phyloP scores from a whole-genome alignment of 345 rosid genomes.

The Eucalyptus polybractea region DNA sequence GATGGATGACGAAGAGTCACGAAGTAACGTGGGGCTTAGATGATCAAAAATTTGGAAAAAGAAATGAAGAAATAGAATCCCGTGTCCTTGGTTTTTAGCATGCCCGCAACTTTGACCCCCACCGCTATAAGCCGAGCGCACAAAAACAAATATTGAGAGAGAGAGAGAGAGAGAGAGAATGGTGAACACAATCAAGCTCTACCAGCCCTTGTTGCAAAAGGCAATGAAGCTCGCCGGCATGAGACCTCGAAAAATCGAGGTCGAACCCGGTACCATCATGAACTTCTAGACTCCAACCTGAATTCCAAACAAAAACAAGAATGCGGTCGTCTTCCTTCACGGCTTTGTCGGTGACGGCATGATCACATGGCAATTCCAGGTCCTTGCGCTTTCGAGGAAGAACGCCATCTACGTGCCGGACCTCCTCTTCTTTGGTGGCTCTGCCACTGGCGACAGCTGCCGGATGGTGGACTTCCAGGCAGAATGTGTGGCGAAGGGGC shows the following conservation, averaged over 20 bases:
- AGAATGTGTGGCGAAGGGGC: constrained; percentile 16
- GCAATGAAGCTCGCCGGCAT: constrained; percentile 7
- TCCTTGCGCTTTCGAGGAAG: too few species aligned
- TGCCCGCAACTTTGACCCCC: too few species aligned
- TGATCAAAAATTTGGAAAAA: too few species aligned
- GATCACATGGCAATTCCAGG: too few species aligned
- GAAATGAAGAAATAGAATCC: too few species aligned
- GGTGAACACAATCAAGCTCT: constrained; percentile 1
- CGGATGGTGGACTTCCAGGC: constrained; percentile 26
- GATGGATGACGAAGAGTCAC: too few species aligned
- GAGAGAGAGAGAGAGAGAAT: neutral
- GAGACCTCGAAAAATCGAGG: constrained; percentile 1
- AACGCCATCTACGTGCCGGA: constrained; percentile 35
- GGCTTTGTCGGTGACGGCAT: too few species aligned
- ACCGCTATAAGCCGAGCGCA: neutral
- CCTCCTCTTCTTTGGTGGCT: constrained; percentile 32
- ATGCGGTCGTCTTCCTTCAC: neutral
- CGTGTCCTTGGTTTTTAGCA: too few species aligned
- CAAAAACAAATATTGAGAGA: neutral
- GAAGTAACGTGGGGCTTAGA: too few species aligned
- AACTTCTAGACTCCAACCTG: neutral
- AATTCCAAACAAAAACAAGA: neutral
- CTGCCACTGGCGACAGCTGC: constrained; percentile 5
- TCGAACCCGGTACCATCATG: constrained; percentile 18
- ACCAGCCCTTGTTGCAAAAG: neutral